phyloP scores from a whole-genome alignment of 352 stramenopile species.

The Phytopythium sindhum region DNA sequence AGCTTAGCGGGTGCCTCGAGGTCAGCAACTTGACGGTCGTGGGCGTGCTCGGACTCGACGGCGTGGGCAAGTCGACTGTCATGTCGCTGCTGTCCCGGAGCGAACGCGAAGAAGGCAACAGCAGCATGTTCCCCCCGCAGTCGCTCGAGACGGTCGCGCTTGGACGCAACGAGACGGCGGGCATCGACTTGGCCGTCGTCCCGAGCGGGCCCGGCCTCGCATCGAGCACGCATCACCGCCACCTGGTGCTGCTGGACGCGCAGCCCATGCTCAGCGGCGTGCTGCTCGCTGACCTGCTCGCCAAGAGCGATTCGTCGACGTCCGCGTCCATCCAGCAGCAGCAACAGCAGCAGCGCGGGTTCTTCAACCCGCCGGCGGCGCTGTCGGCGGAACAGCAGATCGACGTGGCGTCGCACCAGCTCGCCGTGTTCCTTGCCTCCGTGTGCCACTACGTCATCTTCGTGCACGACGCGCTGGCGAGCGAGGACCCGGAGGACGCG shows the following conservation, averaged over 20 bases:
- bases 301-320: conserved; percentile 43
- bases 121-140: conserved; percentile 33
- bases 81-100: conserved; percentile 47
- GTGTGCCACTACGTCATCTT: conserved; percentile 80
- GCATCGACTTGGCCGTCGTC: conserved; percentile 56
- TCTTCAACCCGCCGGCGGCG: conserved; percentile 29
- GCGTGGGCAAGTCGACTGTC: conserved; percentile 69
- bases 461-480: conserved; percentile 45
- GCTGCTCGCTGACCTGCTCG: conserved; percentile 43
- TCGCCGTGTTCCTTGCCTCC: conserved; percentile 61
- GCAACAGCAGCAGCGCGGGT: conserved; percentile 7
- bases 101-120: conserved; percentile 1
- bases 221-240: conserved; percentile 21
- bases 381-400: conserved; percentile 63
- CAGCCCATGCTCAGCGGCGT: conserved; percentile 66
- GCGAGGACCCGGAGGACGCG: conserved; percentile 18
- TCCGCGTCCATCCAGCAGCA: neutral
- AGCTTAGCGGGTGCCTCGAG: conserved; percentile 53
- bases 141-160: conserved; percentile 33
- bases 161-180: conserved; percentile 39
- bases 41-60: conserved; percentile 61
- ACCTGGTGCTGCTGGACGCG: conserved; percentile 63
- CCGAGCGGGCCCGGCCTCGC: conserved; percentile 12
- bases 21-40: conserved; percentile 70
- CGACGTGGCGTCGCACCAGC: conserved; percentile 55